Evolutionary conservation across 2,329 filamentous ascomycete species (phyloP), one percentile per base, ranked within the genome.

Genomic region (Fusarium sambucinum): DNA sequence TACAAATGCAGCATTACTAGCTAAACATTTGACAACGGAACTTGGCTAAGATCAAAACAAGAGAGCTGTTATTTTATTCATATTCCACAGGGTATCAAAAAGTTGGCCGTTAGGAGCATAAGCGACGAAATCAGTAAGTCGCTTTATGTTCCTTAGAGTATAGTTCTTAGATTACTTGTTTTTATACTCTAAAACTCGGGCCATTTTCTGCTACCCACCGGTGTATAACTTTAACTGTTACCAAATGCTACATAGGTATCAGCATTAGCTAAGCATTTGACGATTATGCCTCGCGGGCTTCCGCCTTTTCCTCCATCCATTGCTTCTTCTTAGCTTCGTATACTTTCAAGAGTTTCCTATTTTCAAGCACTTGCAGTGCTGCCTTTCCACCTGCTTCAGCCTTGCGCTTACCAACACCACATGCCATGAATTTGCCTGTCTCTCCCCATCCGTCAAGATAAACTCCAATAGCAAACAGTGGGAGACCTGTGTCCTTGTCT

Each of bases 391-490:
- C 89, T 2, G 91, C 92, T 58, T 92, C 89, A 58, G 86, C 87
- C 79, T 93, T 93, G 55, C 85, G 87, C 66, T 87, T 79, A 2
- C 86, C 91, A 32, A 84, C 86, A 1, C 90, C 92, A 44, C 82
- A 83, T 0, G 89, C 92, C 8, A 94, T 78, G 58, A 86, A 79
- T 74, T 87, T 85, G 48, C 86, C 81, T 32, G 83, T 84, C 77
- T 90, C 88, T 6, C 91, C 91, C 83, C 89, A 92, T 0, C 90
- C 91, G 21, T 87, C 86, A 29, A 93, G 80, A 70, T 87, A 91
- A 1, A 88, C 84, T 1, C 85, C 90, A 2, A 93, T 84, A 4
- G 84, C 86, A 74, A 87, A 92, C 27, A 89, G 78, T 19, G 86
- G 84, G 29, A 89, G 77, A 2, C 84, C 85, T 16, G 77, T 81